Evolutionary conservation across 2,329 filamentous ascomycete genomes (phyloP).

Genomic region (Pseudogymnoascus sp.): DNA sequence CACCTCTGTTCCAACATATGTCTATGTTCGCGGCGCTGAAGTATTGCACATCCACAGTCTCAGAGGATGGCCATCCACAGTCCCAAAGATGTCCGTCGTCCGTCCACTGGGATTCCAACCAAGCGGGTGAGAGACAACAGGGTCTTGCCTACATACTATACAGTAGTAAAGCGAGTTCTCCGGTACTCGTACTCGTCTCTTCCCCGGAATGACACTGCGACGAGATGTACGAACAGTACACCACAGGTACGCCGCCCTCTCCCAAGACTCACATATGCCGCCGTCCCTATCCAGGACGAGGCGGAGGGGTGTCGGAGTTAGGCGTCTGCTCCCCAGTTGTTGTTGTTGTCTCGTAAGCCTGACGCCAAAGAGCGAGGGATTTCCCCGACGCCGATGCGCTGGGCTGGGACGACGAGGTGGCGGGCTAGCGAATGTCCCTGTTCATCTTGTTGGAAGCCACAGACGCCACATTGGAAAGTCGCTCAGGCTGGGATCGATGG

Average conservation of each 20-base stretch:
- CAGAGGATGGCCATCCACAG: neutral
- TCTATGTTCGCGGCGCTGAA: neutral
- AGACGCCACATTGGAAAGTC: slow-evolving; percentile 4
- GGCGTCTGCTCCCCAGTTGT: neutral
- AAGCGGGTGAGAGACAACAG: neutral
- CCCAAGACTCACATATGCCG: neutral
- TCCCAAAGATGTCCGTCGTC: neutral
- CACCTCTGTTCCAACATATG: neutral
- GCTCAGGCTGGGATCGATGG: neutral
- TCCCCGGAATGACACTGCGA: neutral
- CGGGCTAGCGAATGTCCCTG: neutral
- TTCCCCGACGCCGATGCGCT: slow-evolving; percentile 5
- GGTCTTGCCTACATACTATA: neutral
- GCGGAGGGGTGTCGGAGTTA: neutral
- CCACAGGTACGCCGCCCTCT: neutral
- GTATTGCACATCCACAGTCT: neutral
- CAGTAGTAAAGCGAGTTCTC: neutral
- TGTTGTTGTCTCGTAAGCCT: neutral
- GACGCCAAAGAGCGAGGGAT: neutral
- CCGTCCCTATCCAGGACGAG: neutral
- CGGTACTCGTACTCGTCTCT: neutral
- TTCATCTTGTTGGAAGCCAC: slow-evolving; percentile 5
- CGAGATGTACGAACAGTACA: neutral
- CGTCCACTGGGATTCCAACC: neutral
- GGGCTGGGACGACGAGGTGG: neutral